A percentile compares a stretch with the other conserved stretches of the same genome.
Evolutionary conservation across 306 rosid genomes (phyloP).

Genomic region (Abrus precatorius): DNA sequence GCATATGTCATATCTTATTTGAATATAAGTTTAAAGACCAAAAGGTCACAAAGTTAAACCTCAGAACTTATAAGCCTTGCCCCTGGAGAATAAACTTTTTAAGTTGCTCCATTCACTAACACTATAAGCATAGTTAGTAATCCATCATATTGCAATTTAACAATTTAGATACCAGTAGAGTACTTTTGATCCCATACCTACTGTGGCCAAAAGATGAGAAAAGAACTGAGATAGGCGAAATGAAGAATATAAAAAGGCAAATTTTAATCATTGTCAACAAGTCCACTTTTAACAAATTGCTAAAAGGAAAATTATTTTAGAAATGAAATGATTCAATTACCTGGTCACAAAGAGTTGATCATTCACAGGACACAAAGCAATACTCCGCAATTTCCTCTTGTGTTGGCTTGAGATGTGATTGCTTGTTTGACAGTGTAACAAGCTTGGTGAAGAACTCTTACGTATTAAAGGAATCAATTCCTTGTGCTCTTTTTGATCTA

Average conservation of each 20-base stretch:
- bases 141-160: slow-evolving; percentile 22
- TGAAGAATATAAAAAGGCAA: slow-evolving; percentile 7
- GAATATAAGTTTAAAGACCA: not conserved
- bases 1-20: not conserved
- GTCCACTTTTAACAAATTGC: slow-evolving; percentile 29
- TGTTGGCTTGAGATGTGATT: slow-evolving; percentile 87
- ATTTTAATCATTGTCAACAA: not conserved
- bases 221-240: slow-evolving; percentile 17
- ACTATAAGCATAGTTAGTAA: too few species aligned
- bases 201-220: slow-evolving; percentile 33
- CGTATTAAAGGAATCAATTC: slow-evolving; percentile 78
- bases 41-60: slow-evolving; percentile 14
- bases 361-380: slow-evolving; percentile 80
- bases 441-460: slow-evolving; percentile 58
- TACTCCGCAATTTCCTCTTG: slow-evolving; percentile 89
- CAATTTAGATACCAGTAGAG: not conserved
- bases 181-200: slow-evolving; percentile 17
- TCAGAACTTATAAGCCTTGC: not conserved
- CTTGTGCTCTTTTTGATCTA: slow-evolving; percentile 86
- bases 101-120: too few species aligned
- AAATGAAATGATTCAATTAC: slow-evolving; percentile 55
- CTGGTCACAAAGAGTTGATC: slow-evolving; percentile 91
- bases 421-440: slow-evolving; percentile 65
- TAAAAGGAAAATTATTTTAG: slow-evolving; percentile 16
- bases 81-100: not conserved